Evolutionary conservation across 305 asterid genomes (phyloP).

Genomic region (Euphrasia arctica): DNA sequence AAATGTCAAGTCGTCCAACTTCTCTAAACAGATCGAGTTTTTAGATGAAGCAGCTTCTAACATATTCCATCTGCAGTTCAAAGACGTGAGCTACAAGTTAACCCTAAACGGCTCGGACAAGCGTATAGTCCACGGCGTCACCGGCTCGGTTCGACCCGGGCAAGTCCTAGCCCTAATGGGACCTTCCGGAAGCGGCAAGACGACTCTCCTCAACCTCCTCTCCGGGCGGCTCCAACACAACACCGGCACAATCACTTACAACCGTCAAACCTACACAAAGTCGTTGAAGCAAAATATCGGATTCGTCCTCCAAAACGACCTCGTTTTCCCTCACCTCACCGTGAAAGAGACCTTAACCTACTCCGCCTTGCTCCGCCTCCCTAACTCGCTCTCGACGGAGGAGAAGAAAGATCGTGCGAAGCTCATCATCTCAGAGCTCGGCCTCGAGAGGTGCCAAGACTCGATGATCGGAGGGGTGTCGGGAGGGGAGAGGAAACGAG

Average conservation of each 20-base stretch:
- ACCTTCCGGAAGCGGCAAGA: conserved; percentile 51
- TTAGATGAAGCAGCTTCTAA: too few species aligned
- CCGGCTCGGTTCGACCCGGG: conserved; percentile 39
- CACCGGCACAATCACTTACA: conserved; percentile 38
- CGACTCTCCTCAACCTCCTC: conserved; percentile 38
- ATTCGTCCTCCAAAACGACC: conserved; percentile 36
- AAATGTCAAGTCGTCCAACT: too few species aligned
- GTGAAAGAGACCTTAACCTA: conserved; percentile 39
- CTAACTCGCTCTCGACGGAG: conserved; percentile 26
- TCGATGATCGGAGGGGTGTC: conserved; percentile 38
- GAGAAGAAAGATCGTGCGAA: conserved; percentile 31
- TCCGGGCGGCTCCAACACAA: conserved; percentile 35
- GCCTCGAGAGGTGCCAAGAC: conserved; percentile 36
- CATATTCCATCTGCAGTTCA: conserved; percentile 28
- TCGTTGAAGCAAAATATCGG: conserved; percentile 38
- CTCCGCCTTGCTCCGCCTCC: conserved; percentile 38
- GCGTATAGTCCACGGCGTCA: conserved; percentile 37
- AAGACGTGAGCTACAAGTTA: conserved; percentile 37
- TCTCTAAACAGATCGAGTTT: too few species aligned
- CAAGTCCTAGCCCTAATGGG: conserved; percentile 48
- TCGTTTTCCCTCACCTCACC: conserved; percentile 34
- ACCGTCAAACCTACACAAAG: conserved; percentile 33
- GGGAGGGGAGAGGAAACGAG: conserved; percentile 39
- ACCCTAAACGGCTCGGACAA: conserved; percentile 28
- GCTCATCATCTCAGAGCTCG: conserved; percentile 32